Evolutionary conservation across 768 basidiomycete genomes (phyloP).

Genomic region (Collybia sp.): DNA sequence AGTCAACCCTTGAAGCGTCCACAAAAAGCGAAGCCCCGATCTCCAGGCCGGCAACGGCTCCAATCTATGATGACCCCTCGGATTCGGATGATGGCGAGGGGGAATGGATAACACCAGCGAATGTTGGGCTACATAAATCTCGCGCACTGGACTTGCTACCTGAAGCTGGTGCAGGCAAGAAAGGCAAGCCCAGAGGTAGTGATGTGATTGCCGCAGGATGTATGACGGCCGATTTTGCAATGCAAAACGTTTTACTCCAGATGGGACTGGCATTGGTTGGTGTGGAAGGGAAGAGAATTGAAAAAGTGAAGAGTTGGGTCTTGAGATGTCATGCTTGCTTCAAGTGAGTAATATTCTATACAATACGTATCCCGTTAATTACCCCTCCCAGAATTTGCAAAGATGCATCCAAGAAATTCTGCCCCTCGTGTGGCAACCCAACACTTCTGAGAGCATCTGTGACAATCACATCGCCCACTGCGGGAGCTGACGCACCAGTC

Average conservation of each 20-base stretch:
- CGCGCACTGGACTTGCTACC: constrained; percentile 81
- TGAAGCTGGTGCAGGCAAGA: constrained; percentile 24
- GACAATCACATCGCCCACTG: constrained; percentile 67
- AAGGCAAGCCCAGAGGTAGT: constrained; percentile 32
- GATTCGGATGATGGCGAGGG: constrained; percentile 82
- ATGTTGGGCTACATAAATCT: constrained; percentile 83
- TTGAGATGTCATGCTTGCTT: constrained; percentile 97
- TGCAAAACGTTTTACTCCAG: constrained; percentile 96
- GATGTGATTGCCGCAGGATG: constrained; percentile 67
- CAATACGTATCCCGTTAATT: constrained; percentile 1
- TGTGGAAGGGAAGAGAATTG: constrained; percentile 85
- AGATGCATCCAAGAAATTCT: constrained; percentile 92
- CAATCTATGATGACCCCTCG: constrained; percentile 71
- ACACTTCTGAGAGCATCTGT: constrained; percentile 89
- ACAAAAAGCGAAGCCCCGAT: constrained; percentile 7
- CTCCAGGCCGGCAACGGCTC: constrained; percentile 15
- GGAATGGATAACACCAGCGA: constrained; percentile 95
- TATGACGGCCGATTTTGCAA: constrained; percentile 98
- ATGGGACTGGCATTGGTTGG: constrained; percentile 91
- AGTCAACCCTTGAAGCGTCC: not conserved
- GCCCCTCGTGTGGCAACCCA: constrained; percentile 94
- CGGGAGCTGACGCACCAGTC: constrained; percentile 53
- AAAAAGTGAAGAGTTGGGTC: constrained; percentile 93
- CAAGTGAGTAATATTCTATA: constrained; percentile 61
- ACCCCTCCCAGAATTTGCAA: constrained; percentile 75